Conservation (phyloP, 2,329 filamentous ascomycete genomes). For the Botryotinia narcissicola region DNA sequence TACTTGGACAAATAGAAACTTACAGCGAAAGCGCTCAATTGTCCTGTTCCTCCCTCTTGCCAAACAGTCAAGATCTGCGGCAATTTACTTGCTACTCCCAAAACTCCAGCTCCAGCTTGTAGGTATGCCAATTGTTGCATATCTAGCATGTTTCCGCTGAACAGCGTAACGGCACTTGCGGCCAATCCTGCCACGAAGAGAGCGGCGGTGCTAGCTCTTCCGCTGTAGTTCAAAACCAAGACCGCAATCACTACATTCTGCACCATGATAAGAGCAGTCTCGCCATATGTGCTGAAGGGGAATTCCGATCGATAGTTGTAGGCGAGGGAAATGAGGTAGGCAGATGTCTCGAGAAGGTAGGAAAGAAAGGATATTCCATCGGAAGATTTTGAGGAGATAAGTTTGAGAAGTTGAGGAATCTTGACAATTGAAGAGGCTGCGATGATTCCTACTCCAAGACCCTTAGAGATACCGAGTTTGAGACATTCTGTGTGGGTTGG, state of each 20-base stretch:
- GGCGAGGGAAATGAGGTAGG: constrained; percentile 83
- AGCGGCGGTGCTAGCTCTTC: constrained; percentile 64
- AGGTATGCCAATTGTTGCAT: constrained; percentile 52
- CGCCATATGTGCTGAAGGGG: constrained; percentile 95
- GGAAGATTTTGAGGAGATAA: constrained; percentile 75
- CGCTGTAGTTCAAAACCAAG: constrained; percentile 80
- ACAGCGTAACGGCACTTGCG: constrained; percentile 65
- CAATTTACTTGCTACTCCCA: constrained; percentile 86
- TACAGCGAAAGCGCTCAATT: constrained; percentile 95
- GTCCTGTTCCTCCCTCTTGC: constrained; percentile 82
- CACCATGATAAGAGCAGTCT: constrained; percentile 85
- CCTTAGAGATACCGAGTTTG: constrained; percentile 89
- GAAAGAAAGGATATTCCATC: constrained; percentile 84
- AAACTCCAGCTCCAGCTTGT: constrained; percentile 77
- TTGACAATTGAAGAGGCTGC: constrained; percentile 89
- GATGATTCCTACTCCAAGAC: constrained; percentile 89
- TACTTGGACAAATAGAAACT: constrained; percentile 38
- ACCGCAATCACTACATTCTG: constrained; percentile 91
- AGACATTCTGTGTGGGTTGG: constrained; percentile 73
- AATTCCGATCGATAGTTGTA: constrained; percentile 92
- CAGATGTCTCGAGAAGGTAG: constrained; percentile 86
- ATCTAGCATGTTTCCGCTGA: constrained; percentile 65
- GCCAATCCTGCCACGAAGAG: constrained; percentile 77
- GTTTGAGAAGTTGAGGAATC: constrained; percentile 93
- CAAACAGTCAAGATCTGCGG: constrained; percentile 90